Evolutionary conservation across 225 moss, liverwort and hornwort genomes (phyloP).

Genomic region (Climacium dendroides): DNA sequence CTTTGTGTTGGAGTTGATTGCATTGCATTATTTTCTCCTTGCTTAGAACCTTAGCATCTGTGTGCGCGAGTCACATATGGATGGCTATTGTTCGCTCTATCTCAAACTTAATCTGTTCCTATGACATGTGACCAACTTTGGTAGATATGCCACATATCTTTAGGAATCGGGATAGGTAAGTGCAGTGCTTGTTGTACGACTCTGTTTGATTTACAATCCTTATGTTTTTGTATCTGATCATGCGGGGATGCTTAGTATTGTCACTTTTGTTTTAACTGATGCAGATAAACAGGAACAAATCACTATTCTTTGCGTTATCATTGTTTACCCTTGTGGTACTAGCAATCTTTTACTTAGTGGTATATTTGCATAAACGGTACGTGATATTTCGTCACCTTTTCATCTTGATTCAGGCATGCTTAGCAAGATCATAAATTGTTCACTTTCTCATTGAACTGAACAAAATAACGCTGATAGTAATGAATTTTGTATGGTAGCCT

Average conservation of each 20-base stretch:
- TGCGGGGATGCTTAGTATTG: background rate
- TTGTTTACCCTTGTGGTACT: constrained; percentile 60
- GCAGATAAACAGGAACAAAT: constrained; percentile 69
- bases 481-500: background rate
- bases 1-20: background rate
- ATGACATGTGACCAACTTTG: background rate
- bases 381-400: background rate
- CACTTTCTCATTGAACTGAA: background rate
- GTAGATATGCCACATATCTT: background rate
- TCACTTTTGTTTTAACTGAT: background rate
- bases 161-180: background rate
- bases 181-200: background rate
- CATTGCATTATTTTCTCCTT: background rate
- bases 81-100: background rate
- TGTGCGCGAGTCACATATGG: background rate
- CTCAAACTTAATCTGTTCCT: background rate
- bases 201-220: background rate
- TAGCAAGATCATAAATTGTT: background rate
- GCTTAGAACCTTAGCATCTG: background rate
- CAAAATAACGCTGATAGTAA: background rate
- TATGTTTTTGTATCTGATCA: background rate
- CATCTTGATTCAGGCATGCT: background rate
- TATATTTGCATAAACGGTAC: constrained; percentile 65
- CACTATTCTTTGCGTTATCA: constrained; percentile 60
- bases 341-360: constrained; percentile 59